Conservation (phyloP, 176 grass and related monocot genomes). For the Chrysopogon serrulatus region DNA sequence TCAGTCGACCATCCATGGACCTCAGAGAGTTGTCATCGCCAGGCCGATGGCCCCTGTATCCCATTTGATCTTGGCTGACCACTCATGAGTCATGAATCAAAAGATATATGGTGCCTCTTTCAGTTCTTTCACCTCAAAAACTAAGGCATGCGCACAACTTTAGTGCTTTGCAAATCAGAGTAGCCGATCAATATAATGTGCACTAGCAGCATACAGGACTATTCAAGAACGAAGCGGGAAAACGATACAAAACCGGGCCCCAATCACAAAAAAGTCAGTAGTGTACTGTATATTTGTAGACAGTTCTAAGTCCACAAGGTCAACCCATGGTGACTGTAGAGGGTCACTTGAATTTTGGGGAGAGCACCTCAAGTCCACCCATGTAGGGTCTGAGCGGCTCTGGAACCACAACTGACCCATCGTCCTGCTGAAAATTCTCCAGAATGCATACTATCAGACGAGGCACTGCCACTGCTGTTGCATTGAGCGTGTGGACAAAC, state of each 20-base stretch:
- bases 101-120: not conserved
- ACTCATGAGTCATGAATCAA: too few relatives aligned
- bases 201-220: not conserved
- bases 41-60: too few relatives aligned
- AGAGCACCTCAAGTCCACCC: conserved; percentile 54
- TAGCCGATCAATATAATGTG: not conserved
- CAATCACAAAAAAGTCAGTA: not conserved
- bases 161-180: not conserved
- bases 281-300: not conserved
- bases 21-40: too few relatives aligned
- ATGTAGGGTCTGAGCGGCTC: conserved; percentile 67
- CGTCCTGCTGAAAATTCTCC: conserved; percentile 79
- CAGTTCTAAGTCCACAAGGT: not conserved
- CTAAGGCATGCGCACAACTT: not conserved
- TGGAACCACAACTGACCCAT: conserved; percentile 62
- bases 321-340: too few relatives aligned
- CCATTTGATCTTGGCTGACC: too few relatives aligned
- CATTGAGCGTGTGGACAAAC: conserved; percentile 86
- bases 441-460: conserved; percentile 78
- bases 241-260: not conserved
- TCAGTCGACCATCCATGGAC: too few relatives aligned
- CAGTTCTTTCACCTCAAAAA: not conserved
- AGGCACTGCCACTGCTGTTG: conserved; percentile 82
- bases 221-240: not conserved
- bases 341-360: conserved; percentile 37